phyloP scores from a whole-genome alignment of 2,329 filamentous ascomycete genomes.

The Akanthomyces uredinophilus region DNA sequence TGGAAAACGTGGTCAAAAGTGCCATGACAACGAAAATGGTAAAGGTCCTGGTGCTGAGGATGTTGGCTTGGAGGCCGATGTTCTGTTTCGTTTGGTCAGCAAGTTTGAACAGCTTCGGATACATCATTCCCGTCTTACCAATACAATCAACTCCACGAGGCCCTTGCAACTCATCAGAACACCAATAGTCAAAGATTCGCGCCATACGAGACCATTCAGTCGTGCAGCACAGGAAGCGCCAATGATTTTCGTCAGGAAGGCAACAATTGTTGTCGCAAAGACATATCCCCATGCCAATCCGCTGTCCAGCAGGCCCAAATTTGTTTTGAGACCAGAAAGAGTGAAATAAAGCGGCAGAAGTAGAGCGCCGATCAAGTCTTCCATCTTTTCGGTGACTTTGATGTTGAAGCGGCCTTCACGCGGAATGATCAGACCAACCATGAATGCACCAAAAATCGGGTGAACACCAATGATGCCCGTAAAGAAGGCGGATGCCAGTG shows the following conservation, averaged over 20 bases:
- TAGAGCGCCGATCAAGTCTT: slow-evolving; percentile 79
- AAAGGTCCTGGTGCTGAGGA: slow-evolving; percentile 75
- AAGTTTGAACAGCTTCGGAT: not conserved
- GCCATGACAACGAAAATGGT: slow-evolving; percentile 97
- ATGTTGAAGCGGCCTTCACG: slow-evolving; percentile 88
- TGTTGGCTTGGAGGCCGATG: slow-evolving; percentile 76
- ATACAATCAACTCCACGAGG: slow-evolving; percentile 88
- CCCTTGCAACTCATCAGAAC: slow-evolving; percentile 96
- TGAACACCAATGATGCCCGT: slow-evolving; percentile 88
- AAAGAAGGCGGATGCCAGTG: slow-evolving; percentile 77
- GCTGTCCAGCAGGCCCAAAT: slow-evolving; percentile 75
- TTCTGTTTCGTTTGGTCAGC: slow-evolving; percentile 35
- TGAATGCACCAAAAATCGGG: slow-evolving; percentile 88
- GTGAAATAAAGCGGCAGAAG: slow-evolving; percentile 93
- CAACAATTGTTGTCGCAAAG: slow-evolving; percentile 72
- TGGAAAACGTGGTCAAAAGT: slow-evolving; percentile 76
- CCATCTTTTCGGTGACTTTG: slow-evolving; percentile 87
- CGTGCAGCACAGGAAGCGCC: slow-evolving; percentile 77
- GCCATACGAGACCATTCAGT: slow-evolving; percentile 74
- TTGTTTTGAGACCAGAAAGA: slow-evolving; percentile 81
- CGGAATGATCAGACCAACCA: slow-evolving; percentile 83
- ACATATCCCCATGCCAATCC: slow-evolving; percentile 89
- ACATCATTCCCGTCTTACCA: slow-evolving; percentile 50
- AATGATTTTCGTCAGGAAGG: slow-evolving; percentile 78
- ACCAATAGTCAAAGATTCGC: slow-evolving; percentile 83